Evolutionary conservation across 1,284 basidiomycete genomes (phyloP).

Genomic region (Mycena citricolor): DNA sequence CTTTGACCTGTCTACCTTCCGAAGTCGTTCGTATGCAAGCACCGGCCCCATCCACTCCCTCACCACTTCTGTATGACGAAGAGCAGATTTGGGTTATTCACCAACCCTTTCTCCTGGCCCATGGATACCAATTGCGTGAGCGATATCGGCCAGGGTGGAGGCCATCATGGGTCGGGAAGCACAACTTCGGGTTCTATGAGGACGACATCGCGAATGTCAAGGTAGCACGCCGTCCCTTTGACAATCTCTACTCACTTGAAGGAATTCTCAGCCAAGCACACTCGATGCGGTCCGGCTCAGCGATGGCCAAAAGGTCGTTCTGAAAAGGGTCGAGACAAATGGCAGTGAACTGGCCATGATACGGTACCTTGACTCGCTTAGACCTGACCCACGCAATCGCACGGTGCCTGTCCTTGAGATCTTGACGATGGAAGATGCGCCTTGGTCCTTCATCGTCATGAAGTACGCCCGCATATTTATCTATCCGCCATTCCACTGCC

Average conservation of each 20-base stretch:
- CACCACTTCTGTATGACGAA: not conserved
- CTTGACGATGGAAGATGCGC: too few species aligned
- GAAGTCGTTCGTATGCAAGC: too few species aligned
- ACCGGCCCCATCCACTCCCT: too few species aligned
- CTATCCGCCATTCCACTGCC: constrained; percentile 31
- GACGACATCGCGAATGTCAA: too few species aligned
- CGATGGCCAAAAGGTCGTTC: constrained; percentile 6
- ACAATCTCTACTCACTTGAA: too few species aligned
- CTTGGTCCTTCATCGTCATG: too few species aligned
- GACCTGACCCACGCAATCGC: constrained; percentile 6
- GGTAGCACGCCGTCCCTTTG: too few species aligned
- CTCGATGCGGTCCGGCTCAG: constrained; percentile 7
- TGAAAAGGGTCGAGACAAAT: not conserved
- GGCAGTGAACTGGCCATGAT: constrained; percentile 1
- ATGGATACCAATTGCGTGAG: not conserved
- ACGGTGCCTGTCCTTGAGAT: constrained; percentile 8
- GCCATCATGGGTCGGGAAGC: constrained; percentile 8
- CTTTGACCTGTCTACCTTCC: too few species aligned
- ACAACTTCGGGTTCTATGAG: too few species aligned
- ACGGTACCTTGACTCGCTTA: not conserved
- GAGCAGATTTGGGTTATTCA: constrained; percentile 5
- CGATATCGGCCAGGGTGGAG: constrained; percentile 4
- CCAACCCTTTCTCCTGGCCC: not conserved
- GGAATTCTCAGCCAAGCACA: too few species aligned
- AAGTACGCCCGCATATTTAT: constrained; percentile 30